These are phyloP conservation scores for Leccinum variicolor DNA, from an alignment of 768 basidiomycete genomes.

Conservation along the genomic window DNA sequence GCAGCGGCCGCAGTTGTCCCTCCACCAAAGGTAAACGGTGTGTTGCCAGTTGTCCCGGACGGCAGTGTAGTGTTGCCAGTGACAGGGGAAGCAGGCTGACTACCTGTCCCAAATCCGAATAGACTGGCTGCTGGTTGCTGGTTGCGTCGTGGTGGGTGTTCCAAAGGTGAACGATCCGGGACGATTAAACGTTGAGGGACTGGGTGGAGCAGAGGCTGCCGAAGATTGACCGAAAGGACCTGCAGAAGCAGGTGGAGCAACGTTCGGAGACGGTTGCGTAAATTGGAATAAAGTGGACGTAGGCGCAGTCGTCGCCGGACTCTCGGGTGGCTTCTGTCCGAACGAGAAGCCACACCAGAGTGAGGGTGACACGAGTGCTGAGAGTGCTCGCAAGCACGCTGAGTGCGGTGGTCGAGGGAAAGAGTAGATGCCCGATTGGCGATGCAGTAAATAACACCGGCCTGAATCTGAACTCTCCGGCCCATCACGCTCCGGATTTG, in stretches of 20 bases:
- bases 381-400: not conserved
- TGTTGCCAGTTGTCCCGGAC: slow-evolving; percentile 24
- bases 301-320: slow-evolving; percentile 37
- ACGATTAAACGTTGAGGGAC: slow-evolving; percentile 57
- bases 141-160: slow-evolving; percentile 35
- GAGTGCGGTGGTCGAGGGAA: not conserved
- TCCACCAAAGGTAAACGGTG: slow-evolving; percentile 38
- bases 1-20: slow-evolving; percentile 29
- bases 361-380: not conserved
- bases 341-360: slow-evolving; percentile 39
- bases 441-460: slow-evolving; percentile 39
- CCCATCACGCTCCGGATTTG: slow-evolving; percentile 47
- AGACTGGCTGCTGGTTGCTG: slow-evolving; percentile 26
- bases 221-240: slow-evolving; percentile 43
- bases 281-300: slow-evolving; percentile 48
- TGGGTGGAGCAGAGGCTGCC: slow-evolving; percentile 48
- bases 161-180: slow-evolving; percentile 46
- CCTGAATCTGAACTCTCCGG: slow-evolving; percentile 46
- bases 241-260: slow-evolving; percentile 33
- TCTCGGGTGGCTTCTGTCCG: slow-evolving; percentile 39
- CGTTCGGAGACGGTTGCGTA: slow-evolving; percentile 35
- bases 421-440: too few relatives aligned
- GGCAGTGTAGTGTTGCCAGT: slow-evolving; percentile 34
- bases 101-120: slow-evolving; percentile 50
- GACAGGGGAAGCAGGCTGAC: slow-evolving; percentile 60